Base-by-base conservation (phyloP, 768 basidiomycete species). In the Boletus sensibilis region DNA sequence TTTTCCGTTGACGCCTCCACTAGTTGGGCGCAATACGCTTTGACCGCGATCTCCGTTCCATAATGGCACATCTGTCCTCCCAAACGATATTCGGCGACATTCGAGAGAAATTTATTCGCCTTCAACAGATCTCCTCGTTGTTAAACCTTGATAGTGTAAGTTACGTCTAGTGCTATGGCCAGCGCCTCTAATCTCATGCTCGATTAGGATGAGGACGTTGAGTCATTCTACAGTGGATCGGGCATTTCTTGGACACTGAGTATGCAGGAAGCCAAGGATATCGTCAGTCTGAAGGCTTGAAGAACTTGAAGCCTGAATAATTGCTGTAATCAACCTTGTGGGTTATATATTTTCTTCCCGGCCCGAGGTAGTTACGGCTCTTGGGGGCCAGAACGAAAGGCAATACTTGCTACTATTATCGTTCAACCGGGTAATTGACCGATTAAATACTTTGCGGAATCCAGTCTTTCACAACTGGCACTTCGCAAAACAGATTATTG, bases 11-110 rank as follows among this genome's bases (percentile, higher is more conserved):
- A 52, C 23, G 8, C 47, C 44, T 39, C 41, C 18, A 52, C 16
- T 62, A 98, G 95, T 82, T 98, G 56, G 97, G 97, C 25, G 96
- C 94, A 4, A 88, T 99, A 57, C 88, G 94, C 16, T 95, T 97
- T 68, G 97, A 99, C 66, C 84, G 89, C 18, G 96, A 99, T 70
- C 76, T 98, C 43, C 82, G 96, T 25, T 83, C 92, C 5, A 82
- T 98, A 60, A 86, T 84, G 23, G 78, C 87, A 2, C 94, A 89
- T 72, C 81, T 99, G 13, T 86, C 90, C 1, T 85, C 90, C 3
- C 97, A 97, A 68, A 94, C 92, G 6, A 79, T 83, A 5, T 94
- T 93, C 71, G 93, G 94, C 10, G 93, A 95, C 53, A 85, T 90
- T 18, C 77, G 97, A 63, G 95, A 97, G 63, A 96, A 95, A 72